Percentiles rank a stretch among this genome's conserved stretches.
These are phyloP conservation scores for Bonnemaisonia californica DNA, from an alignment of 31 red algal species.

Conservation along the genomic window DNA sequence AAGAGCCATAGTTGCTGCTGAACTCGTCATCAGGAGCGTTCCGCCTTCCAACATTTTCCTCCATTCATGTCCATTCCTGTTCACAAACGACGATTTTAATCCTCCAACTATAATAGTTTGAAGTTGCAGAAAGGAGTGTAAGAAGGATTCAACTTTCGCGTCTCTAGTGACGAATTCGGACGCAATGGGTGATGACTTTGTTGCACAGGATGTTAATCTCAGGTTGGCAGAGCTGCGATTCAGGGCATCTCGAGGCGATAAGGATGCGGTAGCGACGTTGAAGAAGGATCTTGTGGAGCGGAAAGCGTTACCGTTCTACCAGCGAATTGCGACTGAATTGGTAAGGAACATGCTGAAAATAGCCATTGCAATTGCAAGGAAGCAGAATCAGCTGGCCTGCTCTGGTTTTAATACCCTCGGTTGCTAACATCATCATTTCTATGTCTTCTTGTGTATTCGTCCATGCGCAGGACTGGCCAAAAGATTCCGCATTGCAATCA, in stretches of 20 bases:
- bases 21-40: too few relatives aligned
- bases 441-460: neutral
- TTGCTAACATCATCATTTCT: neutral
- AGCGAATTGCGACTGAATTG: constrained; percentile 68
- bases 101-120: too few relatives aligned
- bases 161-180: neutral
- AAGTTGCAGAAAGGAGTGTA: too few relatives aligned
- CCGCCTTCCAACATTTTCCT: too few relatives aligned
- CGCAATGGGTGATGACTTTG: constrained; percentile 56
- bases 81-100: too few relatives aligned
- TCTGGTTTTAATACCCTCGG: neutral
- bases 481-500: constrained; percentile 51
- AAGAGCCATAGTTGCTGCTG: too few relatives aligned
- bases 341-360: too few relatives aligned
- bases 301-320: constrained; percentile 79
- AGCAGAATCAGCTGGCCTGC: too few relatives aligned
- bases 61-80: too few relatives aligned
- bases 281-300: constrained; percentile 77
- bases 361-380: too few relatives aligned
- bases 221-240: constrained; percentile 78
- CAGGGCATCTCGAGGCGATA: constrained; percentile 43
- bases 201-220: constrained; percentile 81
- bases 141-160: too few relatives aligned
- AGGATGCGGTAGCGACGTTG: constrained; percentile 31
- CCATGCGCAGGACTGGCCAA: constrained; percentile 54